Base-by-base conservation (phyloP, 352 stramenopile species). In the Pythium scleroteichum region DNA sequence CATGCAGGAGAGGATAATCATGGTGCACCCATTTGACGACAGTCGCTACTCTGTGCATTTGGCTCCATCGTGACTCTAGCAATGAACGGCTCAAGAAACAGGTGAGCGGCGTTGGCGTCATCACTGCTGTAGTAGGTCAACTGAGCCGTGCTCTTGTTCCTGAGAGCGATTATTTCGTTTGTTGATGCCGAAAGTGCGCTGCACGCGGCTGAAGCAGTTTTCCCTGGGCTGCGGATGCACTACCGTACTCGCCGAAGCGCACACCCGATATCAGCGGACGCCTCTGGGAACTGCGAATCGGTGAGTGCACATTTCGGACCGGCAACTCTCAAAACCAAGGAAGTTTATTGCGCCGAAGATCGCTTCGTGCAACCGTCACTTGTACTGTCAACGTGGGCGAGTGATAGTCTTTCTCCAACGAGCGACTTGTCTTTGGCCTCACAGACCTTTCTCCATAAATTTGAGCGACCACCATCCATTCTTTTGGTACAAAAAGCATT, bases 161-260 rank as follows among this genome's bases (percentile, higher is more conserved):
- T 17, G 7, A 54, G n/a, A 41, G 72, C 69, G 22, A 75, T 78
- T 23, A 50, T 76, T 9, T 65, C 72, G 14, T 79, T 69, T 39
- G 6, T 14, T 20, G 50, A 22, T 64, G 45, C 62, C 32, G 59
- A 59, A 27, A 51, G 42, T 27, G 69, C 65, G 12, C 40, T 53
- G 29, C 29, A 32, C 29, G 72, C 72, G 42, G 64, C 63, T 13
- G 22, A 12, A 20, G 58, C 68, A 23, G 46, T 51, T 13, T 64
- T 66, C 27, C 57, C 60, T 47, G 45, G 26, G 19, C 26, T 76
- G 13, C 59, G 41, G 3, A 44, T 79, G 19, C 63, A 68, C 20
- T 56, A 61, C 57, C 46, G 39, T 6, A 66, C 67, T 40, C 64
- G 62, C 17, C 46, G 50, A 53, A 19, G 14, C 14, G 29, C 29